Evolutionary conservation across 2,329 filamentous ascomycete species (phyloP).

Genomic region (Alternaria brassicicola): DNA sequence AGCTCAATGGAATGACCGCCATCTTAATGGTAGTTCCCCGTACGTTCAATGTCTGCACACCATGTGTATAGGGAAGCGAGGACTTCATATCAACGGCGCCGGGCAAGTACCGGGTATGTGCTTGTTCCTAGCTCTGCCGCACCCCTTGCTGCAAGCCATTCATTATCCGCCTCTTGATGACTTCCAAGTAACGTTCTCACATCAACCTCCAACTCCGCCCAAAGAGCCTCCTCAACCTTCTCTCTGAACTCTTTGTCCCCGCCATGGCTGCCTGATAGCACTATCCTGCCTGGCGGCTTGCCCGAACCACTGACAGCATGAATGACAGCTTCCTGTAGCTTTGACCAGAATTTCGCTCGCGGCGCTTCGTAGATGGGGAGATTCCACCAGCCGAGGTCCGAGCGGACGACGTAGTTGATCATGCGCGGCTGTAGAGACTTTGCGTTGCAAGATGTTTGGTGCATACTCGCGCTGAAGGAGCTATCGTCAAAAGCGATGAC

Average conservation of each 20-base stretch:
- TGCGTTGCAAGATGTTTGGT: constrained; percentile 12
- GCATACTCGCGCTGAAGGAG: constrained; percentile 31
- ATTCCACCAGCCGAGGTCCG: constrained; percentile 35
- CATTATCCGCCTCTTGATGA: constrained; percentile 11
- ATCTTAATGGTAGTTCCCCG: neutral
- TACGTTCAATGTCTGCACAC: neutral
- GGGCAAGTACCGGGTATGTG: neutral
- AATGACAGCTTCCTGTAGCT: constrained; percentile 28
- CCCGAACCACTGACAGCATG: constrained; percentile 16
- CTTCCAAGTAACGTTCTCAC: constrained; percentile 21
- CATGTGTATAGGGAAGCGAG: neutral
- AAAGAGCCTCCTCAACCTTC: constrained; percentile 27
- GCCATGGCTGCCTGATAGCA: constrained; percentile 33
- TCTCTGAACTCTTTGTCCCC: constrained; percentile 28
- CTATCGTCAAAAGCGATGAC: constrained; percentile 36
- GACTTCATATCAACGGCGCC: neutral
- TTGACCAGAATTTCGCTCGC: constrained; percentile 33
- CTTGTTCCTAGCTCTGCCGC: constrained; percentile 24
- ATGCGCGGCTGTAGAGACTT: constrained; percentile 11
- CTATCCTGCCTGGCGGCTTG: constrained; percentile 26
- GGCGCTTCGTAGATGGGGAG: constrained; percentile 28
- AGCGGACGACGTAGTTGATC: constrained; percentile 13
- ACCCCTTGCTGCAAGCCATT: constrained; percentile 30
- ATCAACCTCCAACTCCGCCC: constrained; percentile 29
- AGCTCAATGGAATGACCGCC: neutral